Evolutionary conservation across 2,329 filamentous ascomycete species (phyloP).

Genomic region (Aspergillus sp.): DNA sequence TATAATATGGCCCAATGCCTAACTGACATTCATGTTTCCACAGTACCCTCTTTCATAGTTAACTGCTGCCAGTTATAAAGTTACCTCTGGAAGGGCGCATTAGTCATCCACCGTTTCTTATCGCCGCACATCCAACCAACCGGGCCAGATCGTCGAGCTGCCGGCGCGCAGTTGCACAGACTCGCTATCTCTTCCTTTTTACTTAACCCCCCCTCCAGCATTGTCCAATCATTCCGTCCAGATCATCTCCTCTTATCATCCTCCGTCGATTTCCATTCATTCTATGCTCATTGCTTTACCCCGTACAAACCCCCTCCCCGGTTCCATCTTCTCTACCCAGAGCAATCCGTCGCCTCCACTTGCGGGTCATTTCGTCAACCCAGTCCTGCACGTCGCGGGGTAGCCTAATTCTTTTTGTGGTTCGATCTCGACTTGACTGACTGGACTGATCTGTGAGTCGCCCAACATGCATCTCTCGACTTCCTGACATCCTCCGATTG

Average conservation of each 20-base stretch:
- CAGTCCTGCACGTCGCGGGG: slow-evolving; percentile 2
- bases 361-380: slow-evolving; percentile 14
- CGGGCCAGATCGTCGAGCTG: background rate
- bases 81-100: background rate
- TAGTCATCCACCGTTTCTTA: background rate
- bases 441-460: slow-evolving; percentile 8
- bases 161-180: background rate
- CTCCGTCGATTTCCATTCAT: background rate
- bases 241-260: background rate
- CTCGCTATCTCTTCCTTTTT: background rate
- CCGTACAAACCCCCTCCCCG: background rate
- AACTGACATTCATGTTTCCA: too few species aligned
- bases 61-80: too few species aligned
- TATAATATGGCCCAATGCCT: too few species aligned
- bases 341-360: slow-evolving; percentile 16
- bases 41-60: too few species aligned
- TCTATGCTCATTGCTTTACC: background rate
- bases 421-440: background rate
- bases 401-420: background rate
- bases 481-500: background rate
- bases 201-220: background rate
- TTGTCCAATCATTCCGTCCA: slow-evolving; percentile 4
- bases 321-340: slow-evolving; percentile 1
- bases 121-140: background rate
- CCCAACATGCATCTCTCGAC: background rate